Evolutionary conservation across 1,139 yeast genomes (phyloP).

Genomic region (Geotrichum carabidarum): DNA sequence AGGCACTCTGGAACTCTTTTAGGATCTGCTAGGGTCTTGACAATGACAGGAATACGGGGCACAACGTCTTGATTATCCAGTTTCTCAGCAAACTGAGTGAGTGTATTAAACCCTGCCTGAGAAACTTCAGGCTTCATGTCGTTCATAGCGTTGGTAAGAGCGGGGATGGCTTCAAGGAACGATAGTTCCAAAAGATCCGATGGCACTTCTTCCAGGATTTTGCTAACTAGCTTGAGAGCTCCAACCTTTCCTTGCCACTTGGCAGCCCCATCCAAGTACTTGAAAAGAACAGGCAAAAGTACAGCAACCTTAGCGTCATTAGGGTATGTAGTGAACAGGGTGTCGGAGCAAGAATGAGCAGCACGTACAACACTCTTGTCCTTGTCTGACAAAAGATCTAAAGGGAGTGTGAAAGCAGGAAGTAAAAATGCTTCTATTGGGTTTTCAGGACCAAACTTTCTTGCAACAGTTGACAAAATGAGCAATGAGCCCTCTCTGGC

Average conservation of each 20-base stretch:
- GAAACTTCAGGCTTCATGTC: conserved; percentile 96
- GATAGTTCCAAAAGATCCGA: conserved; percentile 78
- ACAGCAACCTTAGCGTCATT: conserved; percentile 73
- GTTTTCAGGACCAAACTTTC: conserved; percentile 56
- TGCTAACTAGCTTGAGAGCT: conserved; percentile 68
- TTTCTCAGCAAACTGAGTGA: conserved; percentile 68
- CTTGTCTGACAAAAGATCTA: conserved; percentile 74
- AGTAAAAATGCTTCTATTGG: conserved; percentile 64
- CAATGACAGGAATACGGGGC: conserved; percentile 79
- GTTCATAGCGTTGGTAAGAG: conserved; percentile 81
- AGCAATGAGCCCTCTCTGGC: conserved; percentile 72
- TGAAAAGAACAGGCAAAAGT: conserved; percentile 56
- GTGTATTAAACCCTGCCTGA: conserved; percentile 68
- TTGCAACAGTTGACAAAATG: conserved; percentile 62
- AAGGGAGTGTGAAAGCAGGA: conserved; percentile 50
- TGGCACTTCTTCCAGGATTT: conserved; percentile 72
- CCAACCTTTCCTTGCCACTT: conserved; percentile 91
- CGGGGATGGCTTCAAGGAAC: conserved; percentile 75
- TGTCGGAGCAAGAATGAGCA: conserved; percentile 53
- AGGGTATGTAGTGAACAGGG: conserved; percentile 65
- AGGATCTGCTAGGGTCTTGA: conserved; percentile 86
- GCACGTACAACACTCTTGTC: conserved; percentile 81
- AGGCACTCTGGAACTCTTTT: conserved; percentile 83
- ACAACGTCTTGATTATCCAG: conserved; percentile 89
- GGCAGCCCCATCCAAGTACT: conserved; percentile 71